Evolutionary conservation across 805 yeast species (phyloP).

Genomic region (Metschnikowia continentalis): DNA sequence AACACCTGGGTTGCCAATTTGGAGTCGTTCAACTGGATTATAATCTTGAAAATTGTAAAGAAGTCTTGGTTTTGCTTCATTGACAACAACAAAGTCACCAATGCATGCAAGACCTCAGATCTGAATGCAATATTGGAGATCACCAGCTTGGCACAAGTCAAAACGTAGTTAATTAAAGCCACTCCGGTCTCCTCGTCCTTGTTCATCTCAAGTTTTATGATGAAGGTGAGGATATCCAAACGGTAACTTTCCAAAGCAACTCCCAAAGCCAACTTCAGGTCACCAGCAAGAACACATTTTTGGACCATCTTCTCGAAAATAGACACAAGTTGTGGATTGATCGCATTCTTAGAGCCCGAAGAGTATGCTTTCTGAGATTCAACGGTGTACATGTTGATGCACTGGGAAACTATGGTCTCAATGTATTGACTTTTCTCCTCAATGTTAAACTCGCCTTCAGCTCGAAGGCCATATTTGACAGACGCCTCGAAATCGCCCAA

Average conservation of each 20-base stretch:
- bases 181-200: slow-evolving; percentile 51
- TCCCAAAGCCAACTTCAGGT: slow-evolving; percentile 80
- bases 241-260: slow-evolving; percentile 86
- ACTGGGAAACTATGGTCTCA: slow-evolving; percentile 90
- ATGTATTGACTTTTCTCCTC: slow-evolving; percentile 77
- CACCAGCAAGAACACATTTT: slow-evolving; percentile 69
- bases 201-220: slow-evolving; percentile 42
- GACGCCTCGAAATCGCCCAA: slow-evolving; percentile 91
- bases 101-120: slow-evolving; percentile 33
- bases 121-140: slow-evolving; percentile 15
- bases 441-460: slow-evolving; percentile 76
- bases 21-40: slow-evolving; percentile 81
- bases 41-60: slow-evolving; percentile 77
- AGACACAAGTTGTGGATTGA: slow-evolving; percentile 58
- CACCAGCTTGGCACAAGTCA: slow-evolving; percentile 67
- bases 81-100: slow-evolving; percentile 57
- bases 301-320: slow-evolving; percentile 85
- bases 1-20: slow-evolving; percentile 67
- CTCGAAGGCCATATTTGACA: slow-evolving; percentile 80
- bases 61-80: slow-evolving; percentile 65
- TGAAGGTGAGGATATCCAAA: slow-evolving; percentile 67
- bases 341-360: slow-evolving; percentile 23
- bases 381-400: slow-evolving; percentile 77
- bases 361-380: slow-evolving; percentile 48
- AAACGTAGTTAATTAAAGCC: slow-evolving; percentile 63